Conservation (phyloP, 2,329 filamentous ascomycete genomes). For the Chrysosporium keratinophilum region DNA sequence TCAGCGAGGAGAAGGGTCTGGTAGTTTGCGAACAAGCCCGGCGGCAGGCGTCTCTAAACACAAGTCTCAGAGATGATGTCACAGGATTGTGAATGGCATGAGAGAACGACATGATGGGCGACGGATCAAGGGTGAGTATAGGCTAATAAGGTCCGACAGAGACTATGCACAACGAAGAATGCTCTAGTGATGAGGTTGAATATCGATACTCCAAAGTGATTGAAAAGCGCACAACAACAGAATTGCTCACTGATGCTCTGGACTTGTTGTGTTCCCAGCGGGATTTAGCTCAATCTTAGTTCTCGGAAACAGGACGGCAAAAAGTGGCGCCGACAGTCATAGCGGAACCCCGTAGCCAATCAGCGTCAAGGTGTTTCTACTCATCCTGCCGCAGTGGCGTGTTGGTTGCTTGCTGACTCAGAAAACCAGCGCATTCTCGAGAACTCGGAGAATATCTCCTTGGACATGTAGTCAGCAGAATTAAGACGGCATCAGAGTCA, state of each 20-base stretch:
- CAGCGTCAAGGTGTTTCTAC: slow-evolving; percentile 31
- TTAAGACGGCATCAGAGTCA: too few species aligned
- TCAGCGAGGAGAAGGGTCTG: slow-evolving; percentile 41
- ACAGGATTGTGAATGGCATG: slow-evolving; percentile 31
- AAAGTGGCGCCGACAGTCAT: slow-evolving; percentile 7
- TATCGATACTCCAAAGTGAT: neutral
- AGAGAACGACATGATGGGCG: slow-evolving; percentile 32
- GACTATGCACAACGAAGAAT: neutral
- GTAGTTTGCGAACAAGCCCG: slow-evolving; percentile 33
- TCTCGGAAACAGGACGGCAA: slow-evolving; percentile 9
- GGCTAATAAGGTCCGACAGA: neutral
- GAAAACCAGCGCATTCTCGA: neutral
- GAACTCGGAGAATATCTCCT: neutral
- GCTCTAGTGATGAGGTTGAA: neutral
- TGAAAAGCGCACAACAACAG: neutral
- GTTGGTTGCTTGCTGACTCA: slow-evolving; percentile 12
- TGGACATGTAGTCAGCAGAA: neutral
- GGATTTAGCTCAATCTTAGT: neutral
- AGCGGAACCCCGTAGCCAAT: slow-evolving; percentile 24
- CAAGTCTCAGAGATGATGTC: slow-evolving; percentile 40
- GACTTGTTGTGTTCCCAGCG: neutral
- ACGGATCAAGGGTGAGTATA: neutral
- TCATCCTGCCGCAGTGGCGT: slow-evolving; percentile 19
- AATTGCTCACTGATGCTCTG: neutral
- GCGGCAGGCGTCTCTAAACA: slow-evolving; percentile 29